These are phyloP conservation scores for Kuraishia molischiana DNA, from an alignment of 805 yeast genomes.

Conservation along the genomic window DNA sequence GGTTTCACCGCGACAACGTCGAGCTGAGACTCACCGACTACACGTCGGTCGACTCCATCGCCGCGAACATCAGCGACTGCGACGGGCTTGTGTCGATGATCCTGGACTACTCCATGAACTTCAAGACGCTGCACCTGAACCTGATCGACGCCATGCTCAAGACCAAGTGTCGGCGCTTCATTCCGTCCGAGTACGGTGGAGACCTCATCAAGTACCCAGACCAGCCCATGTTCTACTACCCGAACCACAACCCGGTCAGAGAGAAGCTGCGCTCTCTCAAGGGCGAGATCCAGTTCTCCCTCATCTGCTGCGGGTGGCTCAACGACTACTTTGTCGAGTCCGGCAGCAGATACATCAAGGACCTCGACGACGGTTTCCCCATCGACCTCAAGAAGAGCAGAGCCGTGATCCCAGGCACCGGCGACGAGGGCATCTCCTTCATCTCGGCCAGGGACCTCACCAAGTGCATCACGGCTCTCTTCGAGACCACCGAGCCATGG, in stretches of 20 bases:
- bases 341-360: constrained; percentile 1
- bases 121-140: background rate
- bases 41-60: background rate
- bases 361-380: background rate
- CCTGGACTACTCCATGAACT: background rate
- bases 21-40: background rate
- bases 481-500: constrained; percentile 1
- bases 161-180: background rate
- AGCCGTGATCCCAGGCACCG: constrained; percentile 1
- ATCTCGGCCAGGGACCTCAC: background rate
- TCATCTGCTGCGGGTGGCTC: constrained; percentile 1
- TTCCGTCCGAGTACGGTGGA: background rate
- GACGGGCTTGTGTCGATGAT: background rate
- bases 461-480: background rate
- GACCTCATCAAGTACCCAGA: background rate
- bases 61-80: background rate
- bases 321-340: background rate
- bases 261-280: background rate
- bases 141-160: background rate
- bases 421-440: background rate
- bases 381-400: background rate
- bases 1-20: background rate
- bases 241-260: background rate
- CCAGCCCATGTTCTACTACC: background rate
- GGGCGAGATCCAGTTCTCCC: background rate